Base-by-base conservation (phyloP, 805 yeast genomes). In the Zygoascus bituminiphila region DNA sequence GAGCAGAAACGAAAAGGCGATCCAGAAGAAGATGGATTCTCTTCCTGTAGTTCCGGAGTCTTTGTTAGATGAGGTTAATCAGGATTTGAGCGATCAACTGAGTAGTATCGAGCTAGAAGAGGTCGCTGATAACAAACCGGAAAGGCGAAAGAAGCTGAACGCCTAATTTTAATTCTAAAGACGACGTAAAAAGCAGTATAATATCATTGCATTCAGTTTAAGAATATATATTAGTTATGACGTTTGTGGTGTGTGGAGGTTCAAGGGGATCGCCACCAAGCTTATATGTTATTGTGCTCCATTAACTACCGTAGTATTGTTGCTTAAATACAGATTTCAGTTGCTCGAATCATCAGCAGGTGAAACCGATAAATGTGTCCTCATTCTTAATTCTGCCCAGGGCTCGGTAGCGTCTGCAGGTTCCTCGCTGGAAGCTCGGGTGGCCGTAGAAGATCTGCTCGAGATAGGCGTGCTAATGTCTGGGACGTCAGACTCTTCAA, bases 1-100 rank as follows among this genome's bases (percentile, higher is more conserved):
- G 36, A 57, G 46, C 51, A 39, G 21, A 14, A 5, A 39, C 10
- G 15, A 22, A 17, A n/a, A 39, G 14, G 8, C 6, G 5, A 25
- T 22, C 26, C 12, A 21, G 5, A 12, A 15, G 20, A 15, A 19
- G 42, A 50, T 48, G 3, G 29, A n/a, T 12, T 38, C 39, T 19
- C 22, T 48, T 24, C 49, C 45, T 20, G n/a, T 37, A 14, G 35
- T 41, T 23, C 52, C 52, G 12, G 10, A 2, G 19, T 15, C 39
- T 15, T 15, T 15, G 10, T 4, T 15, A 29, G 10, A 12, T 4
- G 33, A 29, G 10, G 7, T 29, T 4, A 15, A 29, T 7, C 33
- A 29, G n/a, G 33, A 29, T 2, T 6, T 29, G 33, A 29, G 33
- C 9, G 33, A 29, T 29, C 8, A 29, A 29, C 10, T 29, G 33